A percentile compares a stretch with the other conserved stretches of the same genome.
Evolutionary conservation across 2,329 filamentous ascomycete species (phyloP).

Genomic region (Pseudogymnoascus sp.): DNA sequence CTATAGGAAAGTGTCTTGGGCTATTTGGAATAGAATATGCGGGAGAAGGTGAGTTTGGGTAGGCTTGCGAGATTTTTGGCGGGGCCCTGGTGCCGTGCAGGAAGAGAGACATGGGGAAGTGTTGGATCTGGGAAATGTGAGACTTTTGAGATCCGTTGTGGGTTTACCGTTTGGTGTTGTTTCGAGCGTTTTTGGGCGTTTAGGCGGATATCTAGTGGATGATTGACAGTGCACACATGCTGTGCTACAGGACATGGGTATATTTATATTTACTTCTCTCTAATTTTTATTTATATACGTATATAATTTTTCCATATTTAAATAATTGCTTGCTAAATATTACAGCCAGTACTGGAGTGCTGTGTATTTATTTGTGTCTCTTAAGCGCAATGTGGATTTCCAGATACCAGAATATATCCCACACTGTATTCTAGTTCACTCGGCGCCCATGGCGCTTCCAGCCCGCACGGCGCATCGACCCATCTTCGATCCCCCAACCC

Average conservation of each 20-base stretch:
- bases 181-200: not conserved
- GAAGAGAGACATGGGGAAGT: not conserved
- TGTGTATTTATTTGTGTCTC: not conserved
- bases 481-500: not conserved
- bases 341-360: not conserved
- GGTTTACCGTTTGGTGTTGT: not conserved
- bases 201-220: not conserved
- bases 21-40: slow-evolving; percentile 2
- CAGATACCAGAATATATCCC: not conserved
- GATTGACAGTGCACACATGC: not conserved
- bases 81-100: not conserved
- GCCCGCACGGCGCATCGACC: not conserved
- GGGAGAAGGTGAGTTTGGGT: not conserved
- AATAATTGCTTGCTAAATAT: not conserved
- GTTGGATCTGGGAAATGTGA: not conserved
- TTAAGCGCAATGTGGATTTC: not conserved
- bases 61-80: not conserved
- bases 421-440: not conserved
- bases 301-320: not conserved
- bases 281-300: not conserved
- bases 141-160: not conserved
- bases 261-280: not conserved
- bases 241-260: not conserved
- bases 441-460: not conserved
- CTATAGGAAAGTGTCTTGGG: not conserved